These are phyloP conservation scores for Colletotrichum phormii DNA, from an alignment of 2,329 filamentous ascomycete species.

Conservation along the genomic window DNA sequence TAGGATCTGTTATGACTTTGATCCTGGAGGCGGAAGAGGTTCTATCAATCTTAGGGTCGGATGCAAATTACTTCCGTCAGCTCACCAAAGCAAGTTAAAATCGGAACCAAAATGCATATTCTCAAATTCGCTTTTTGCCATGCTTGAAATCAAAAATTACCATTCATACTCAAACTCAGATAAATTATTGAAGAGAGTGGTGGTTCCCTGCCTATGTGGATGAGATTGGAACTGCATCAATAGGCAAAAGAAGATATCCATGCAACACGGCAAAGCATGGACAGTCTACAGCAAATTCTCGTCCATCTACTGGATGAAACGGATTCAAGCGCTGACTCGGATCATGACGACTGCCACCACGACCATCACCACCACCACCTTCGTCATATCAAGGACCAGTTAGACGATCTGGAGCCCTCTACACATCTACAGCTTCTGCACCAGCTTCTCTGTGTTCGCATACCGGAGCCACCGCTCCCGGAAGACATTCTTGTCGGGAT, in stretches of 20 bases:
- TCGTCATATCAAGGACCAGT: constrained; percentile 23
- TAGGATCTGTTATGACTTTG: neutral
- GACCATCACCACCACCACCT: constrained; percentile 16
- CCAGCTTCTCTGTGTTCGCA: constrained; percentile 44
- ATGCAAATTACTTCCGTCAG: constrained; percentile 17
- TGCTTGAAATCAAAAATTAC: neutral
- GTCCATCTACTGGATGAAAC: constrained; percentile 14
- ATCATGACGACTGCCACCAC: neutral
- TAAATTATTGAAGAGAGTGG: neutral
- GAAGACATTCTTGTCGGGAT: constrained; percentile 34
- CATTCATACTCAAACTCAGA: no score
- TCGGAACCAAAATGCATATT: constrained; percentile 15
- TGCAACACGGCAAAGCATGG: neutral
- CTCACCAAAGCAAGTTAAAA: neutral
- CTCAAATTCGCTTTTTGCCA: neutral
- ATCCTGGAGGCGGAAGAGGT: no score
- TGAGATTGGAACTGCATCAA: neutral
- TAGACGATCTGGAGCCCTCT: constrained; percentile 23
- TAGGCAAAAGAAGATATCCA: neutral
- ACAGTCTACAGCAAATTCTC: neutral
- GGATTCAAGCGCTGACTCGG: neutral
- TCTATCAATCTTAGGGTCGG: neutral
- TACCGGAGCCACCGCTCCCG: constrained; percentile 39
- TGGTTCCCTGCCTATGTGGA: neutral
- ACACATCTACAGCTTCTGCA: constrained; percentile 35